Evolutionary conservation across 305 asterid species (phyloP).

Genomic region (Coffea humblotiana): DNA sequence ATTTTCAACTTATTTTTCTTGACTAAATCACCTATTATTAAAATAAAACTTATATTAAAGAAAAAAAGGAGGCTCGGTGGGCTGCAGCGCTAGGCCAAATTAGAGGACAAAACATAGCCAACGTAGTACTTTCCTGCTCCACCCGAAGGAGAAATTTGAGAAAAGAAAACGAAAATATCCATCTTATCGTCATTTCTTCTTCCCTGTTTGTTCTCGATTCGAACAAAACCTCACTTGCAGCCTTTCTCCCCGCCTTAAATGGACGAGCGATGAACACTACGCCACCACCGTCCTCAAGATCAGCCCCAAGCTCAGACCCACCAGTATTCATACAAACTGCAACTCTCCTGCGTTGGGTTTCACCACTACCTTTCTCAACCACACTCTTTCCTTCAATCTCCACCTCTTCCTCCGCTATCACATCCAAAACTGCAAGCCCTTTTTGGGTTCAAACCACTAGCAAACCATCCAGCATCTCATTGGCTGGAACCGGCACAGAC

Average conservation of each 20-base stretch:
- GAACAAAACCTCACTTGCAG: slow-evolving; percentile 13
- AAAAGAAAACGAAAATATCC: slow-evolving; percentile 15
- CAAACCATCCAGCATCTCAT: slow-evolving; percentile 32
- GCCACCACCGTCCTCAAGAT: slow-evolving; percentile 20
- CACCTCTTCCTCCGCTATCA: slow-evolving; percentile 26
- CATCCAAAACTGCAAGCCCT: slow-evolving; percentile 34
- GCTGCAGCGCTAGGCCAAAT: not conserved
- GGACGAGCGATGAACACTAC: slow-evolving; percentile 58
- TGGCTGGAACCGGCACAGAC: not conserved
- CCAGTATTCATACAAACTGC: slow-evolving; percentile 32
- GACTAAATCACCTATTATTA: too few relatives aligned
- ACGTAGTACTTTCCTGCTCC: slow-evolving; percentile 57
- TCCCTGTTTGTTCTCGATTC: not conserved
- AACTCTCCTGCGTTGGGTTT: slow-evolving; percentile 31
- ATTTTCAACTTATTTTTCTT: too few relatives aligned
- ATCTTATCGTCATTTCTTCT: slow-evolving; percentile 37
- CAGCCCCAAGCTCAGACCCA: slow-evolving; percentile 18
- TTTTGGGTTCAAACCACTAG: slow-evolving; percentile 37
- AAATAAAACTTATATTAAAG: too few relatives aligned
- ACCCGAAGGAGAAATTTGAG: slow-evolving; percentile 31
- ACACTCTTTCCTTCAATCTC: slow-evolving; percentile 26
- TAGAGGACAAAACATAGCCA: slow-evolving; percentile 29
- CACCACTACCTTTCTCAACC: slow-evolving; percentile 40
- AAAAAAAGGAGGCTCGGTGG: too few relatives aligned
- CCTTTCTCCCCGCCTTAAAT: slow-evolving; percentile 23